Evolutionary conservation across 176 grass and related monocot species (phyloP), one percentile per base, ranked within the genome.

Genomic region (Cymbopogon citratus): DNA sequence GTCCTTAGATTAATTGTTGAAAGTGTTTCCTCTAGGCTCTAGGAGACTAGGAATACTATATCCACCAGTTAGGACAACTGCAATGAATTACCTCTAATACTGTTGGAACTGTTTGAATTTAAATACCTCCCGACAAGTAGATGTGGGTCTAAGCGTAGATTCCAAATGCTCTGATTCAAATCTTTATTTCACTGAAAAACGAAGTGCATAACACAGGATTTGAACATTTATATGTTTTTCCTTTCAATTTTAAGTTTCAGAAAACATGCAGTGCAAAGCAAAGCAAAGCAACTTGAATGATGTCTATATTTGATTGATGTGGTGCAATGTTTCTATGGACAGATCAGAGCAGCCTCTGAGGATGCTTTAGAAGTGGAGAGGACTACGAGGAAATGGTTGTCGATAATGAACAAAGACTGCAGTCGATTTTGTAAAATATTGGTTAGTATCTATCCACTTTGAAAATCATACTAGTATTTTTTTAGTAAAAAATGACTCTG

Each of bases 361-460:
- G 80, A 90, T 91, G 95, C 88, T 76, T 83, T 80, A 49, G 82
- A 91, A 70, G 86, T 98, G 41, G 95, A 95, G 76, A 98, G 51
- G 80, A 98, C 88, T 51, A 88, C 92, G 14, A 93, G 52, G 73
- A 93, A 77, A 84, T 98, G 92, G 92, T 48, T 98, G 35, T 48
- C 69, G 4, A 91, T 98, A 69, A 95, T 98, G 92, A 89, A 84
- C 68, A 98, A 95, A 87, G 95, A 95, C 81, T 98, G 95, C 86
- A 95, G 86, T 39, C 95, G 95, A 73, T 98, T 98, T 60, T 95
- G 95, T 86, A 98, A 98, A 95, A 95, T 98, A 93, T 74, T 98
- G 95, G 95, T 95, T 33, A 4, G 78, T 88, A 63, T 34, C 33
- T 83, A 62, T 81, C 59, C 59, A 34, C 45, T 88, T 80, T 18